Evolutionary conservation across 257 asterid species (phyloP).

Genomic region (Nicotiana otophora): DNA sequence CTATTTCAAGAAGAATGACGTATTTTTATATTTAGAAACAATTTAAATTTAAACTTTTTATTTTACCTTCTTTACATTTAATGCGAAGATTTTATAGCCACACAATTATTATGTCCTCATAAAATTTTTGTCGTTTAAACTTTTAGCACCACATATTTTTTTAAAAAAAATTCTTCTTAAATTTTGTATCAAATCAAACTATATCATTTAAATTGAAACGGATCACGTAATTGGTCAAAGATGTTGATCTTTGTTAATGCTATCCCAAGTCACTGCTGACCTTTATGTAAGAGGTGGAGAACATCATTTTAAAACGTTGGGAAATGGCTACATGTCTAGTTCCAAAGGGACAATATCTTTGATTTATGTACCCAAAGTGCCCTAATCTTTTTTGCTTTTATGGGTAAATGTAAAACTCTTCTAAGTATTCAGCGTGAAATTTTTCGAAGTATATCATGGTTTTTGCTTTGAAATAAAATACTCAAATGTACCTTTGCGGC

Average conservation of each 20-base stretch:
- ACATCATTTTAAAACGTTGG: conserved; percentile 17
- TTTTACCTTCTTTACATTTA: too few relatives aligned
- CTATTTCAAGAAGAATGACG: too few relatives aligned
- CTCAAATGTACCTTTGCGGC: conserved; percentile 22
- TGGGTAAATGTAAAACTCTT: not conserved
- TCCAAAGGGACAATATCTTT: conserved; percentile 26
- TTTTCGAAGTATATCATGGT: not conserved
- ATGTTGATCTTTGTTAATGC: conserved; percentile 20
- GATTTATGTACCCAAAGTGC: conserved; percentile 10
- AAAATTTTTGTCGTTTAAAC: too few relatives aligned
- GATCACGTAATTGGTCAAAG: not conserved
- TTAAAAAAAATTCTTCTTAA: too few relatives aligned
- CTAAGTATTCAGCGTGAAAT: not conserved
- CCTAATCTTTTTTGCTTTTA: not conserved
- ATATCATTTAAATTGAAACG: not conserved
- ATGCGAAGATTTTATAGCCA: too few relatives aligned
- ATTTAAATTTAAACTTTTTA: too few relatives aligned
- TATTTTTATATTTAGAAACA: too few relatives aligned
- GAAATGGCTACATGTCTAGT: conserved; percentile 18
- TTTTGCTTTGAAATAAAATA: not conserved
- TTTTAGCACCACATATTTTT: too few relatives aligned
- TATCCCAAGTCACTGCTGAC: not conserved
- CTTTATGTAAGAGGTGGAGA: conserved; percentile 7
- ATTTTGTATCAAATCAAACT: too few relatives aligned
- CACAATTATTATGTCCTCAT: too few relatives aligned